Evolutionary conservation across 2,329 filamentous ascomycete genomes (phyloP), one percentile per base, ranked within the genome.

Genomic region (Gaeumannomyces tritici): DNA sequence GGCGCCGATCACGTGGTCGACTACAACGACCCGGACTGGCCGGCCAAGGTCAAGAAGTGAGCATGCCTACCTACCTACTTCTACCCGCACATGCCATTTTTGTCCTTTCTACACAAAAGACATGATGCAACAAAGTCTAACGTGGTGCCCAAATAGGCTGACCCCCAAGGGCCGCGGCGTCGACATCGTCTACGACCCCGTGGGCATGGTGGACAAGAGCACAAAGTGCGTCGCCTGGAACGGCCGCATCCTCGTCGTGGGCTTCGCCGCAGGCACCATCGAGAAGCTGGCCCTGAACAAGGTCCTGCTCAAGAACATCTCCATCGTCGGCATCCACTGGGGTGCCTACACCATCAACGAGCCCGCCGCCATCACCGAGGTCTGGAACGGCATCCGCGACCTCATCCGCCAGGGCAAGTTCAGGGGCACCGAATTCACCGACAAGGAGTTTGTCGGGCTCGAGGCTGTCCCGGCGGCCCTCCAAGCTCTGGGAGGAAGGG

Each of bases 151-250:
- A 24, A 42, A 29, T 27, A 31, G 59, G 67, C 75, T 98, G 63
- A 93, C 89, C 5, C 90, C 90, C 0, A 84, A 86, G 65, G 83
- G 83, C 1, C 74, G 78, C 57, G 85, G 92, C 13, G 93, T 96
- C 24, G 93, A 98, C 74, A 91, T 98, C 61, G 93, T 98, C 27
- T 98, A 91, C 77, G 93, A 98, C 73, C 92, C 93, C 15, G 93
- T 98, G 1, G 93, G 93, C 1, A 77, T 97, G 72, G 90, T 97
- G 60, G 91, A 96, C 67, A 83, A 86, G 71, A 91, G 88, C 68
- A 90, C 93, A 68, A 96, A 96, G 76, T 97, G 93, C 77, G 90
- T 89, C 4, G 89, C 91, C 4, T 98, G 92, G 93, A 96, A 96
- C 73, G 93, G 90, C 1, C 83, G 93, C 15, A 82, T 98, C 62